These are phyloP conservation scores for Alloteropsis angusta DNA, from an alignment of 202 grass and related monocot genomes.

Conservation along the genomic window DNA sequence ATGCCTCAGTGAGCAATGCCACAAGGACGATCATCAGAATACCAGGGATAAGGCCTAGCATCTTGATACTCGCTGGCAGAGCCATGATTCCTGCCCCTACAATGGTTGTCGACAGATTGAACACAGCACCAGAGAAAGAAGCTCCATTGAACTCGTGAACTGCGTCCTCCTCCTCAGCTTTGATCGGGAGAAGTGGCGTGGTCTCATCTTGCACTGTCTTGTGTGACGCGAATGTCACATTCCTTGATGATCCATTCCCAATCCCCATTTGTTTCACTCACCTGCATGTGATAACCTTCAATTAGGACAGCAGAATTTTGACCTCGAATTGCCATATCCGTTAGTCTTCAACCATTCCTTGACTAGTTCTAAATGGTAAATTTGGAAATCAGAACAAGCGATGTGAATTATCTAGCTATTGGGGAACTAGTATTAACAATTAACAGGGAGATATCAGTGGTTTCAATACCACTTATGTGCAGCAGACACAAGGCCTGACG, in stretches of 20 bases:
- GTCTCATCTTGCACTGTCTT: constrained; percentile 47
- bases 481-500: background rate
- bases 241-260: constrained; percentile 13
- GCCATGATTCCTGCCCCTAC: constrained; percentile 98
- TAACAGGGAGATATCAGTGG: background rate
- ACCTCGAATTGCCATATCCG: background rate
- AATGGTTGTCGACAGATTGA: constrained; percentile 83
- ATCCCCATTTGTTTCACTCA: constrained; percentile 31
- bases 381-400: background rate
- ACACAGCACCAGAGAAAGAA: constrained; percentile 73
- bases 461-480: background rate
- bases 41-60: constrained; percentile 75
- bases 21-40: constrained; percentile 70
- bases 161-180: constrained; percentile 38
- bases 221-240: background rate
- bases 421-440: background rate
- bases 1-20: constrained; percentile 75
- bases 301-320: background rate
- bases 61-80: constrained; percentile 78
- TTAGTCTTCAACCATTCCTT: background rate
- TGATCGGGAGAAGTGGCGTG: constrained; percentile 50
- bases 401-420: background rate
- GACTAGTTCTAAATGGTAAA: background rate
- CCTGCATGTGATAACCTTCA: constrained; percentile 1
- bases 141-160: constrained; percentile 56